A percentile compares a stretch with the other conserved stretches of the same genome.
Evolutionary conservation across 768 basidiomycete genomes (phyloP).

Genomic region (Suillus subalutaceus): DNA sequence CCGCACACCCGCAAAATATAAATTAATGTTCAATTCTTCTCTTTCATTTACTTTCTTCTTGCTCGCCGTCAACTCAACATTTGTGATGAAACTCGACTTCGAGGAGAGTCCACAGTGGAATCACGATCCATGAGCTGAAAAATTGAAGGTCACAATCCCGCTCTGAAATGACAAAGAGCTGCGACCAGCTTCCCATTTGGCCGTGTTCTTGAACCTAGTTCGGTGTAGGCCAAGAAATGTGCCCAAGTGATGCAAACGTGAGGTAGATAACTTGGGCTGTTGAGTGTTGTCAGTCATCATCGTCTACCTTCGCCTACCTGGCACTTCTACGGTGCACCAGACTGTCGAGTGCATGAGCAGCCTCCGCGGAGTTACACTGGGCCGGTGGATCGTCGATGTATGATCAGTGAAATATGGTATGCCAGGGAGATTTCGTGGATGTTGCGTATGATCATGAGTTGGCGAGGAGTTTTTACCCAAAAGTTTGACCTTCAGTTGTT

Average conservation of each 20-base stretch:
- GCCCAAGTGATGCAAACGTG: background rate
- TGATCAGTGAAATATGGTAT: background rate
- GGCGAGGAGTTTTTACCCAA: background rate
- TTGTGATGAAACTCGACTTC: background rate
- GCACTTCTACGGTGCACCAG: background rate
- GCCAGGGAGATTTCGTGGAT: background rate
- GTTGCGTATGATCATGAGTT: background rate
- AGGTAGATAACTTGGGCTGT: background rate
- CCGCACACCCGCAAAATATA: background rate
- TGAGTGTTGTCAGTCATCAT: background rate
- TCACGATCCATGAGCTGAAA: too few species aligned
- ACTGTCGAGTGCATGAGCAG: background rate
- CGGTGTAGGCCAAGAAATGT: background rate
- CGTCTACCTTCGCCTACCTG: background rate
- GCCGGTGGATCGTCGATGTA: background rate
- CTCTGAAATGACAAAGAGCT: background rate
- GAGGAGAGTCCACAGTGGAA: background rate
- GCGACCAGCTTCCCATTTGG: background rate
- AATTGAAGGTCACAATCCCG: too few species aligned
- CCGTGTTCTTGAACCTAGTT: background rate
- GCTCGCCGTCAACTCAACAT: background rate
- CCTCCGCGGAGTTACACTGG: background rate
- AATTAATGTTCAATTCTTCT: background rate
- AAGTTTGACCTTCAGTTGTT: background rate
- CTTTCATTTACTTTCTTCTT: background rate